Percentiles rank a stretch among this genome's conserved stretches.
These are phyloP conservation scores for Excoecaria agallocha DNA, from an alignment of 345 rosid genomes.

Conservation along the genomic window DNA sequence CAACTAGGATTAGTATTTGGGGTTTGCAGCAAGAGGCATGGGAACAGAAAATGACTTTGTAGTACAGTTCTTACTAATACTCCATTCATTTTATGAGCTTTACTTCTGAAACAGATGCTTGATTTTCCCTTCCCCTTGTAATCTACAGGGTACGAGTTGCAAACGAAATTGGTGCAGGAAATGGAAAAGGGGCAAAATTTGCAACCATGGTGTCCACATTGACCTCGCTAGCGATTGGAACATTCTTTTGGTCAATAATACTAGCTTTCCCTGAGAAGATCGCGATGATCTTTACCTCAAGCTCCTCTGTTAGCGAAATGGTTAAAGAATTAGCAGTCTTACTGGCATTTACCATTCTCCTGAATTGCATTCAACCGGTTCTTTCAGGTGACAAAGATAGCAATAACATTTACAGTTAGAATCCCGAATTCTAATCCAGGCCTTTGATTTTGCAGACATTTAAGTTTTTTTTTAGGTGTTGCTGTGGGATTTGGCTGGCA, in stretches of 20 bases:
- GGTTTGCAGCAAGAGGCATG: background rate
- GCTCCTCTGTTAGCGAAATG: conserved; percentile 34
- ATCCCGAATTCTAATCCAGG: background rate
- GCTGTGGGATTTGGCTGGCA: conserved; percentile 63
- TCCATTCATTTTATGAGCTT: no score
- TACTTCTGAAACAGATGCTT: no score
- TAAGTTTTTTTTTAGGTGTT: conserved; percentile 32
- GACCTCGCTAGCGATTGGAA: conserved; percentile 37
- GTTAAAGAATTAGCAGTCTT: conserved; percentile 39
- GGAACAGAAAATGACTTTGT: background rate
- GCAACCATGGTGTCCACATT: conserved; percentile 42
- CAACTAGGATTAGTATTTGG: background rate
- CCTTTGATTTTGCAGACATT: background rate
- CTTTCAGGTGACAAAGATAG: conserved; percentile 42
- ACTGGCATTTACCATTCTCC: conserved; percentile 47
- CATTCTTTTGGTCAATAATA: conserved; percentile 38
- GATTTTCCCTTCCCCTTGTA: background rate
- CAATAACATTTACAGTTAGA: background rate
- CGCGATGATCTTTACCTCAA: conserved; percentile 50
- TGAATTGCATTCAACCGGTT: conserved; percentile 60
- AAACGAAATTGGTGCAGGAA: conserved; percentile 56
- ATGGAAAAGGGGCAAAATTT: conserved; percentile 50
- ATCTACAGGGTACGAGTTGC: conserved; percentile 47
- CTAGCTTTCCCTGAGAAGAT: conserved; percentile 37
- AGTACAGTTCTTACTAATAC: background rate